A percentile compares a stretch with the other conserved stretches of the same genome.
These are phyloP conservation scores for Lycium ferocissimum DNA, from an alignment of 257 asterid genomes.

Conservation along the genomic window DNA sequence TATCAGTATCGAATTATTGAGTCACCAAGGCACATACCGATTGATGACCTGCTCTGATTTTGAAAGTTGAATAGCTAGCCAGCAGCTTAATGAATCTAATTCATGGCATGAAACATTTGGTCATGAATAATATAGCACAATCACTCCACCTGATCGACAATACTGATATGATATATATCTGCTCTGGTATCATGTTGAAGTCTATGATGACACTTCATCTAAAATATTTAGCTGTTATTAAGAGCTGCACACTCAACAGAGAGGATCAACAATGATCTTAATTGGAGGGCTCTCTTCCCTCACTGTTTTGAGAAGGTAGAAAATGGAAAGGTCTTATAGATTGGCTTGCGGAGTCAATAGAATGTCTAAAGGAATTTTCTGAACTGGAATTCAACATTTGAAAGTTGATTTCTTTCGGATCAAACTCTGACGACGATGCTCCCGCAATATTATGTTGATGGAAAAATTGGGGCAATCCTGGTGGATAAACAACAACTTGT, in stretches of 20 bases:
- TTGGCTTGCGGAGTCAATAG: slow-evolving; percentile 35
- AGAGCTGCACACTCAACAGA: neutral
- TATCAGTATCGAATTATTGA: neutral
- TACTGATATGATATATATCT: neutral
- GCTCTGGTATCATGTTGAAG: neutral
- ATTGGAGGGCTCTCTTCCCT: slow-evolving; percentile 38
- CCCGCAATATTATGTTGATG: slow-evolving; percentile 46
- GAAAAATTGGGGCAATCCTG: slow-evolving; percentile 57
- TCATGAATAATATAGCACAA: neutral
- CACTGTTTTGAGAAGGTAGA: slow-evolving; percentile 55
- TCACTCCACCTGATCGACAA: neutral
- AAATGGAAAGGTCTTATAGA: slow-evolving; percentile 58
- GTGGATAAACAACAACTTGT: slow-evolving; percentile 62
- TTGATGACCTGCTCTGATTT: neutral
- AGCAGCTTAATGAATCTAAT: neutral
- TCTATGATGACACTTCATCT: neutral
- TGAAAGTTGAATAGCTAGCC: neutral
- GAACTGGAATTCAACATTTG: slow-evolving; percentile 48
- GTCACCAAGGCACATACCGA: neutral
- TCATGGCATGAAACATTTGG: neutral
- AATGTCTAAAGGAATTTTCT: slow-evolving; percentile 35
- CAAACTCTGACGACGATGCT: slow-evolving; percentile 39
- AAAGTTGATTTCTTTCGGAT: slow-evolving; percentile 46
- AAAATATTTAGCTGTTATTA: neutral
- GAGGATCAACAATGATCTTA: neutral